Conservation (phyloP, 768 basidiomycete genomes). For the Holtermanniella nyarrowii region DNA sequence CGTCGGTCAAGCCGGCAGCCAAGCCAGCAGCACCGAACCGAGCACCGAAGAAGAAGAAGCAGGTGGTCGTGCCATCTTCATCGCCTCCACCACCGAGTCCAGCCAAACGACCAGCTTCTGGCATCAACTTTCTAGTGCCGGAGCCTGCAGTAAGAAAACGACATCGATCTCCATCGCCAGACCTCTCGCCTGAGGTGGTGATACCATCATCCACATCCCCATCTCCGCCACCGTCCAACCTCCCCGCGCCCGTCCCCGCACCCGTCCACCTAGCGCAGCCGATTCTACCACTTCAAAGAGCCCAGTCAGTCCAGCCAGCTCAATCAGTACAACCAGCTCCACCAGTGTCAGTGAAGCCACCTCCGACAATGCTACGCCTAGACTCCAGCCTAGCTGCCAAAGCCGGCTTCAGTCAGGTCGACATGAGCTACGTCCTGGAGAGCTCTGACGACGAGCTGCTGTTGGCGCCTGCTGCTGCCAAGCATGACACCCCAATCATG, state of each 20-base stretch:
- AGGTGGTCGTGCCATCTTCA: not conserved
- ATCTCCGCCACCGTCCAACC: not conserved
- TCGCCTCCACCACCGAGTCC: no score
- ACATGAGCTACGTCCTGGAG: not conserved
- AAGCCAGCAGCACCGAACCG: no score
- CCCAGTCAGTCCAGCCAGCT: no score
- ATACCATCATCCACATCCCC: not conserved
- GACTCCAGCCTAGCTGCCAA: conserved; percentile 15
- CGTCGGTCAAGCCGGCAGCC: not conserved
- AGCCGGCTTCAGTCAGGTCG: conserved; percentile 34
- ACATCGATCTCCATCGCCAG: not conserved
- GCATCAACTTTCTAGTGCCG: not conserved
- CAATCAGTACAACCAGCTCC: no score
- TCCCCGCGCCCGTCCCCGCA: no score
- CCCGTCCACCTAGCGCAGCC: no score
- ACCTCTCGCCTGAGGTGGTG: not conserved
- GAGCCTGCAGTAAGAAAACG: no score
- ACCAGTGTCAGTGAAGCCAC: no score
- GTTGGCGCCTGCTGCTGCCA: not conserved
- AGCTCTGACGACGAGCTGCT: not conserved
- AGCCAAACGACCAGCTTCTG: not conserved
- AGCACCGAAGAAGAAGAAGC: not conserved
- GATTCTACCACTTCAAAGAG: no score
- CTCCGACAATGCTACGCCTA: no score
- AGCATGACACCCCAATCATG: conserved; percentile 13